Evolutionary conservation across 2,329 filamentous ascomycete species (phyloP).

Genomic region (Epichloe sibirici): DNA sequence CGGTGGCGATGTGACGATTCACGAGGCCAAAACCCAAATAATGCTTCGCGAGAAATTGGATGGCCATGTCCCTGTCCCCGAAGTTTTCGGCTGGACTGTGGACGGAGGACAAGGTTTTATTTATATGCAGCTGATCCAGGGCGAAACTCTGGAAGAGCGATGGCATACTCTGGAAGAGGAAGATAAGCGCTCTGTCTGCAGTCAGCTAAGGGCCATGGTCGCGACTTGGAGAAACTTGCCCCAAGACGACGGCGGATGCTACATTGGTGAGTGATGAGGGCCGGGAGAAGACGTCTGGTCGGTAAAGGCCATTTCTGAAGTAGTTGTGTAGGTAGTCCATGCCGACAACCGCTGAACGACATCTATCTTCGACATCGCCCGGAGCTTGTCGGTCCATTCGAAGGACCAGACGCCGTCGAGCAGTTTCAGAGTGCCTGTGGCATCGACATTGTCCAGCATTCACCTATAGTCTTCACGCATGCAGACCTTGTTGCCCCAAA

Average conservation of each 20-base stretch:
- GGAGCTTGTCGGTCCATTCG: neutral
- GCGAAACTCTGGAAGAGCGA: neutral
- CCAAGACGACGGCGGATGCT: neutral
- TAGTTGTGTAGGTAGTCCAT: neutral
- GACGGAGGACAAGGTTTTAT: conserved; percentile 1
- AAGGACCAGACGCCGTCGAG: conserved; percentile 10
- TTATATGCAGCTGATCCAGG: neutral
- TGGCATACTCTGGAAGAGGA: neutral
- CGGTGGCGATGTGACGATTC: conserved; percentile 17
- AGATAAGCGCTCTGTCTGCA: neutral
- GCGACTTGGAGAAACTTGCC: neutral
- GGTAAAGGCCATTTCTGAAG: neutral
- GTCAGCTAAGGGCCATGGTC: neutral
- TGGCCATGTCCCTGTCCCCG: conserved; percentile 13
- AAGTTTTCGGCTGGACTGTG: conserved; percentile 23
- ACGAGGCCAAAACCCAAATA: conserved; percentile 18
- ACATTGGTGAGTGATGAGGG: neutral
- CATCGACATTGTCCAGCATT: conserved; percentile 16
- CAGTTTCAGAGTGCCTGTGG: conserved; percentile 19
- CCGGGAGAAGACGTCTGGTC: neutral
- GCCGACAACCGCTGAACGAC: neutral
- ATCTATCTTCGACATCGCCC: neutral
- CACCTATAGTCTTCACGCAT: conserved; percentile 15
- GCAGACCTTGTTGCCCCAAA: conserved; percentile 16
- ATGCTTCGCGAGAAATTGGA: conserved; percentile 15